A percentile compares a stretch with the other conserved stretches of the same genome.
Evolutionary conservation across 495 filamentous ascomycete species (phyloP).

Genomic region (Massariosphaeria phaeospora): DNA sequence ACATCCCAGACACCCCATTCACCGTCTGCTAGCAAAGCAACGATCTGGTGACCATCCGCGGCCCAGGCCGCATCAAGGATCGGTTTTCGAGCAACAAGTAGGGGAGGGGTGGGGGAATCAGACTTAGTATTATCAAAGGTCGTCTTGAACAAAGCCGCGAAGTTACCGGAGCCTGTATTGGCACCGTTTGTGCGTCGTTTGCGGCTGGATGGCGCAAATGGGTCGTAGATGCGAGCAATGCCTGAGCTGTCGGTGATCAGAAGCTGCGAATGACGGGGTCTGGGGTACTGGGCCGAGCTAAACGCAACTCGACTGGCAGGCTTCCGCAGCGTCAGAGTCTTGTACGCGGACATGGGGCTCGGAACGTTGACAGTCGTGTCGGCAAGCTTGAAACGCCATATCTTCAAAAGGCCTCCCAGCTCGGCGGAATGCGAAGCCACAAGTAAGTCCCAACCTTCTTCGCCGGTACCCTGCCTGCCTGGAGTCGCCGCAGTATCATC

Average conservation of each 20-base stretch:
- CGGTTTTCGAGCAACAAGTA: constrained; percentile 54
- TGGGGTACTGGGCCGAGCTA: constrained; percentile 59
- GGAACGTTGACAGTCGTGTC: constrained; percentile 4
- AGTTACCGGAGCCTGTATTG: constrained; percentile 28
- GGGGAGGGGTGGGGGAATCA: neutral
- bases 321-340: constrained; percentile 49
- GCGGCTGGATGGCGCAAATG: constrained; percentile 17
- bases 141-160: constrained; percentile 32
- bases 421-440: constrained; percentile 63
- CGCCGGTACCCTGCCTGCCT: constrained; percentile 3
- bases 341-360: constrained; percentile 18
- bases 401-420: constrained; percentile 57
- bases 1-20: constrained; percentile 96
- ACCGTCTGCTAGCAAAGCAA: constrained; percentile 74
- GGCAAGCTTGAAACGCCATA: constrained; percentile 50
- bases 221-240: constrained; percentile 62
- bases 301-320: constrained; percentile 66
- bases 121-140: constrained; percentile 12
- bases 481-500: constrained; percentile 9
- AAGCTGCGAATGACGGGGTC: constrained; percentile 56
- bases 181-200: neutral
- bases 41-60: constrained; percentile 67
- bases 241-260: constrained; percentile 64
- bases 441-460: constrained; percentile 50
- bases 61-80: constrained; percentile 83